A percentile compares a stretch with the other conserved stretches of the same genome.
Conservation (phyloP, 1,139 yeast species). For the Suhomyces guaymorum region DNA sequence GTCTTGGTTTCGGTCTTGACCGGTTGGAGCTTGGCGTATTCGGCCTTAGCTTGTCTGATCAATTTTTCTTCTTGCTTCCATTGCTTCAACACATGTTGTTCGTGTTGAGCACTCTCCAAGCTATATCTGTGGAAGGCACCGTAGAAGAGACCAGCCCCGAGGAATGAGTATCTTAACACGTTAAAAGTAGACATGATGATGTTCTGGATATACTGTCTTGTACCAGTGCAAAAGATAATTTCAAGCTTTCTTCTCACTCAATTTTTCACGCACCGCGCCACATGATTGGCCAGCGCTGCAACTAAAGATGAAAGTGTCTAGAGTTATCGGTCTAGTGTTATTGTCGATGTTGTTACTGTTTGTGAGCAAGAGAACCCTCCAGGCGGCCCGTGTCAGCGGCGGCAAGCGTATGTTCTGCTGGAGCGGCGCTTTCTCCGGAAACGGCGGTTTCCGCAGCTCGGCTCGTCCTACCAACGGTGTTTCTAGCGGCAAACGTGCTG, state of each 20-base stretch:
- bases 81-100: constrained; percentile 57
- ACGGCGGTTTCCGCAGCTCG: too few species aligned
- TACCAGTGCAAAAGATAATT: constrained; percentile 1
- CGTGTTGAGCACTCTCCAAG: constrained; percentile 60
- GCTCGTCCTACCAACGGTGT: too few species aligned
- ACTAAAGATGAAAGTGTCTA: constrained; percentile 7
- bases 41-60: constrained; percentile 85
- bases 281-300: constrained; percentile 13
- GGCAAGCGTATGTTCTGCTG: constrained; percentile 10
- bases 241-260: background rate
- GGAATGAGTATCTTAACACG: constrained; percentile 90
- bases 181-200: constrained; percentile 44
- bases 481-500: constrained; percentile 5
- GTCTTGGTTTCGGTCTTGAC: constrained; percentile 43
- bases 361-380: constrained; percentile 23
- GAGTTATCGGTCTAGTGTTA: constrained; percentile 21
- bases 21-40: constrained; percentile 66
- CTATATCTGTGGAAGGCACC: constrained; percentile 85
- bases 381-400: constrained; percentile 11
- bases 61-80: constrained; percentile 71
- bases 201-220: constrained; percentile 3
- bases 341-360: constrained; percentile 34
- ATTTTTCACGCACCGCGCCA: constrained; percentile 10
- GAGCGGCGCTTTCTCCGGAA: constrained; percentile 8
- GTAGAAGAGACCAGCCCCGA: constrained; percentile 85